Evolutionary conservation across 2,329 filamentous ascomycete genomes (phyloP).

Genomic region (Stagonosporopsis chrysanthemi): DNA sequence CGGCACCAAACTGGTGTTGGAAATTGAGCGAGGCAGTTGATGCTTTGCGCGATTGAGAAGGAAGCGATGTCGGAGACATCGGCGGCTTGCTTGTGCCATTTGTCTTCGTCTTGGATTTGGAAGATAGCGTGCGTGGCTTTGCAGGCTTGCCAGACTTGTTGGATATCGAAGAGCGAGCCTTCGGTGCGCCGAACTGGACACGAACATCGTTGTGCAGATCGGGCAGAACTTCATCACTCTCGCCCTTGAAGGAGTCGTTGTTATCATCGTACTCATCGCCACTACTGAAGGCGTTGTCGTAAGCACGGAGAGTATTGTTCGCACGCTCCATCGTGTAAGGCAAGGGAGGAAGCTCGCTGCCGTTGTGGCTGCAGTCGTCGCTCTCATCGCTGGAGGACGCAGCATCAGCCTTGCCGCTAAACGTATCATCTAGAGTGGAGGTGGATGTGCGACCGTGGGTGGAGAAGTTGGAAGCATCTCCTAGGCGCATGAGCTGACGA

Average conservation of each 20-base stretch:
- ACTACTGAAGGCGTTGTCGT: slow-evolving; percentile 61
- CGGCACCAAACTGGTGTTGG: slow-evolving; percentile 67
- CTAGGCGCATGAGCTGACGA: slow-evolving; percentile 93
- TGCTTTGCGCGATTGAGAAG: slow-evolving; percentile 74
- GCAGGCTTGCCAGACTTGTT: slow-evolving; percentile 51
- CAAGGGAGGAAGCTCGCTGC: slow-evolving; percentile 51
- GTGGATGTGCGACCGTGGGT: slow-evolving; percentile 86
- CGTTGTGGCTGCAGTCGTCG: slow-evolving; percentile 76
- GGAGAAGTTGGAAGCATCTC: slow-evolving; percentile 91
- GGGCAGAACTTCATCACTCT: slow-evolving; percentile 57
- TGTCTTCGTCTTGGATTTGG: slow-evolving; percentile 60
- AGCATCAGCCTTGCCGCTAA: slow-evolving; percentile 86
- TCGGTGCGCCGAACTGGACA: slow-evolving; percentile 52
- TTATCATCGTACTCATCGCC: slow-evolving; percentile 66
- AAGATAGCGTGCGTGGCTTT: slow-evolving; percentile 52
- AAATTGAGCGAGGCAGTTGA: slow-evolving; percentile 74
- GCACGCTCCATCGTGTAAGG: slow-evolving; percentile 36
- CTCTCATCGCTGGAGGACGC: slow-evolving; percentile 60
- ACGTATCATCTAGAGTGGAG: slow-evolving; percentile 90
- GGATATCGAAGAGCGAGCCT: slow-evolving; percentile 49
- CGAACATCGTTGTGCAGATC: slow-evolving; percentile 49
- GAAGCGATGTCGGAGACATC: slow-evolving; percentile 67
- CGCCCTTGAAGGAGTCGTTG: slow-evolving; percentile 63
- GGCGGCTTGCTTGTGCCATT: slow-evolving; percentile 52
- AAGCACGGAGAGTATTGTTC: slow-evolving; percentile 53